Percentiles rank a stretch among this genome's conserved stretches.
Conservation (phyloP, 192 early-diverging fungal genomes). For the Podochytrium sp. region DNA sequence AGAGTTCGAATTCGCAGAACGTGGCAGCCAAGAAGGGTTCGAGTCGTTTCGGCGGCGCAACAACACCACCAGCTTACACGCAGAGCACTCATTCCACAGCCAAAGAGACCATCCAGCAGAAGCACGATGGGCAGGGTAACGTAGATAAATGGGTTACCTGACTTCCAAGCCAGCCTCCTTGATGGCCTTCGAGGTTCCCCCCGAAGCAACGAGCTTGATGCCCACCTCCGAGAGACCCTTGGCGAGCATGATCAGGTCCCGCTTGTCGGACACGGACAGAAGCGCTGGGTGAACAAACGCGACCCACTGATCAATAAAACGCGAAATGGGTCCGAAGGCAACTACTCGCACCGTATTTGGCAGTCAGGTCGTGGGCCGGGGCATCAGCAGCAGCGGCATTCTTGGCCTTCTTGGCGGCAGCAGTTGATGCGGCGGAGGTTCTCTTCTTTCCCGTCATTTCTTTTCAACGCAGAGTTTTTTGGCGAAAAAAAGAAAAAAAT, state of each 20-base stretch:
- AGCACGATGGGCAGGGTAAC: not conserved
- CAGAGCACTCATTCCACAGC: not conserved
- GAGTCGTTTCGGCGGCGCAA: no score
- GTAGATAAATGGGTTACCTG: conserved; percentile 63
- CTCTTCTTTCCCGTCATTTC: conserved; percentile 24
- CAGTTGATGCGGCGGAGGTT: not conserved
- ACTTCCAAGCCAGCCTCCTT: conserved; percentile 88
- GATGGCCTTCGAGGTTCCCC: conserved; percentile 92
- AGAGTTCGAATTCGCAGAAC: no score
- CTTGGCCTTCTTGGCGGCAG: conserved; percentile 15
- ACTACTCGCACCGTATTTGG: conserved; percentile 9
- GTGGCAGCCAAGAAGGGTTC: no score
- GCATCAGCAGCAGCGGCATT: not conserved
- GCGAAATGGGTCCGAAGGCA: not conserved
- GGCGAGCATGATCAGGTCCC: conserved; percentile 88
- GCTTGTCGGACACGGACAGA: conserved; percentile 98
- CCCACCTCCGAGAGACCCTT: conserved; percentile 74
- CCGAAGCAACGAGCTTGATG: conserved; percentile 88
- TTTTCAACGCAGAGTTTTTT: not conserved
- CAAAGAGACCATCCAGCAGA: not conserved
- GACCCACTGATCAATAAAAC: no score
- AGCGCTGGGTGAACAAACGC: conserved; percentile 37
- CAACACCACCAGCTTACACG: conserved; percentile 11
- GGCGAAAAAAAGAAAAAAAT: not conserved
- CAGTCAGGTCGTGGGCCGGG: conserved; percentile 2